Percentiles rank a stretch among this genome's conserved stretches.
These are phyloP conservation scores for Wakefieldia striispora DNA, from an alignment of 768 basidiomycete species.

Conservation along the genomic window DNA sequence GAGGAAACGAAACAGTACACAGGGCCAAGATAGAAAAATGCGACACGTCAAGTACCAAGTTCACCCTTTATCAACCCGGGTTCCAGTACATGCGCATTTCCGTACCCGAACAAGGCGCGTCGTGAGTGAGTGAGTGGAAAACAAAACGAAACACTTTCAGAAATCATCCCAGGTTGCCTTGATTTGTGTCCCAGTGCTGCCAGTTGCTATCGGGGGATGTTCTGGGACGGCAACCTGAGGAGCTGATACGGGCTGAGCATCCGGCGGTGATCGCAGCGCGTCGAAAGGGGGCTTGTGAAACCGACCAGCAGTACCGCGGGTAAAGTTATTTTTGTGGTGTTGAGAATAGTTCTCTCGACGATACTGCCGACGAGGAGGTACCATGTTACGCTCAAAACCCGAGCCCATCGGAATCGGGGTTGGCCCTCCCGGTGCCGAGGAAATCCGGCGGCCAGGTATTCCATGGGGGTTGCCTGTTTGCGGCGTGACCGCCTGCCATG, in stretches of 20 bases:
- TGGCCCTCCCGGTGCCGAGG: slow-evolving; percentile 18
- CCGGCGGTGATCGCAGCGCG: slow-evolving; percentile 15
- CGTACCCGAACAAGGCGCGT: neutral
- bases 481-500: slow-evolving; percentile 23
- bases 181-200: slow-evolving; percentile 17
- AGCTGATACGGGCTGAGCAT: slow-evolving; percentile 8
- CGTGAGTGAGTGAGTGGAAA: neutral
- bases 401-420: slow-evolving; percentile 10
- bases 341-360: slow-evolving; percentile 31
- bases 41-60: neutral
- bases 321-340: slow-evolving; percentile 25
- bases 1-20: neutral
- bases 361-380: slow-evolving; percentile 31
- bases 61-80: neutral
- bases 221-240: slow-evolving; percentile 12
- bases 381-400: slow-evolving; percentile 20
- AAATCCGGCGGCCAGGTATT: slow-evolving; percentile 12
- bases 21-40: neutral
- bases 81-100: neutral
- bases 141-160: slow-evolving; percentile 12
- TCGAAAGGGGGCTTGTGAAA: slow-evolving; percentile 18
- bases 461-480: slow-evolving; percentile 16
- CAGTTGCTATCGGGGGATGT: slow-evolving; percentile 14
- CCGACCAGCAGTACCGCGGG: slow-evolving; percentile 21
- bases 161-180: slow-evolving; percentile 7